Percentiles rank a stretch among this genome's conserved stretches.
phyloP scores from a whole-genome alignment of 352 stramenopile genomes.

The Phytophthora multivora region DNA sequence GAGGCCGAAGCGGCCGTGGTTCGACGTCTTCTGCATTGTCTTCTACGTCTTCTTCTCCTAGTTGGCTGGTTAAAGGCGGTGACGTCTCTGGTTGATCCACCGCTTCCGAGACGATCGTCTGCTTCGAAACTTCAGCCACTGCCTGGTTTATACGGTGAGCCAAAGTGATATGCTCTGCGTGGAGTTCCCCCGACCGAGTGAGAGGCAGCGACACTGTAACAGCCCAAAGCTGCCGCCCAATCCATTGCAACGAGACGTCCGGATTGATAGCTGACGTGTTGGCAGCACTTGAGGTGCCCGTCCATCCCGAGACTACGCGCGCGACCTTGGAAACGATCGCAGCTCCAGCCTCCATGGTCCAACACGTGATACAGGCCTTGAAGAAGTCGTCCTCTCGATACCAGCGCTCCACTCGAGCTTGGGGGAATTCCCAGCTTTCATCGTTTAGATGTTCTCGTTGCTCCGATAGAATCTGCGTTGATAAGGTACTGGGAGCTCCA shows the following conservation, averaged over 20 bases:
- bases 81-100: not conserved
- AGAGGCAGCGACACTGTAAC: conserved; percentile 74
- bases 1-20: not conserved
- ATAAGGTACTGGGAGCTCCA: conserved; percentile 1
- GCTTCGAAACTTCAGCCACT: conserved; percentile 44
- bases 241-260: conserved; percentile 81
- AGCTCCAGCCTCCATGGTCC: conserved; percentile 72
- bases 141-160: conserved; percentile 68
- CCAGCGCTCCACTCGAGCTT: conserved; percentile 69
- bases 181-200: conserved; percentile 59
- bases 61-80: not conserved
- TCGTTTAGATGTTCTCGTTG: not conserved
- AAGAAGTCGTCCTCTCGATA: conserved; percentile 76
- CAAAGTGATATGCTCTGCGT: conserved; percentile 65
- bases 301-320: conserved; percentile 45
- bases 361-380: conserved; percentile 75
- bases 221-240: conserved; percentile 68
- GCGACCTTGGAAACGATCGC: conserved; percentile 67
- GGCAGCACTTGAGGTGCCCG: conserved; percentile 3
- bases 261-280: conserved; percentile 49
- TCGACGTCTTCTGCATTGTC: conserved; percentile 4
- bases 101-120: conserved; percentile 9
- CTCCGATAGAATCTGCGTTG: conserved; percentile 8
- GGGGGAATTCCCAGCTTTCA: conserved; percentile 38
- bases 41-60: not conserved